These are phyloP conservation scores for Tetrahymena elliotti DNA, from an alignment of 73 alveolate species.

Conservation along the genomic window DNA sequence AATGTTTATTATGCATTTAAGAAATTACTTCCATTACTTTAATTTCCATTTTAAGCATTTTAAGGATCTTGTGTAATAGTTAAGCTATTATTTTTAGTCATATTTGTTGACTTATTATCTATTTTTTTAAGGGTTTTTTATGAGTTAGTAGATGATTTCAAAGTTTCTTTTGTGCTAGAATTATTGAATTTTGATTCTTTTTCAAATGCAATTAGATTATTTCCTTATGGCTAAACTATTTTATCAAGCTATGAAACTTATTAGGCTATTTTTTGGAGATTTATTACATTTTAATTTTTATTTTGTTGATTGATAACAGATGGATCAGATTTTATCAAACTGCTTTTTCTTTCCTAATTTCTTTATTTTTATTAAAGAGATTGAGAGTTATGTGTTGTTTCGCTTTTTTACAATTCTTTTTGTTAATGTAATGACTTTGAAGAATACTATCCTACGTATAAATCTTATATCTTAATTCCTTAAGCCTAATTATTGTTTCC, in stretches of 20 bases:
- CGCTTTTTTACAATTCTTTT: not conserved
- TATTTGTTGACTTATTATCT: not conserved
- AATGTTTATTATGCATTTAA: not conserved
- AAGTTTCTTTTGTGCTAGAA: not conserved
- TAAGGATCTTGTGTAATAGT: not conserved
- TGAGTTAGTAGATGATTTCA: not conserved
- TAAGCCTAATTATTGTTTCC: not conserved
- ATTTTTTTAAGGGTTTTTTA: too few species aligned
- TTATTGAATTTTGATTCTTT: not conserved
- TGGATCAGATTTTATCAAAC: not conserved
- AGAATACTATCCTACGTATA: not conserved
- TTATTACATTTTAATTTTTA: not conserved
- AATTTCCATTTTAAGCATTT: not conserved
- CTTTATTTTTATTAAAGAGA: not conserved
- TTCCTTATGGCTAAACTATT: not conserved
- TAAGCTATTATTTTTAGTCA: not conserved
- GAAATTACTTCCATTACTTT: too few species aligned
- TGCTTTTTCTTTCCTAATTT: not conserved
- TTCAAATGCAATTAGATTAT: not conserved
- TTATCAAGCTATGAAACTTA: not conserved
- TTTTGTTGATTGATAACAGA: not conserved
- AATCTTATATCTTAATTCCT: not conserved
- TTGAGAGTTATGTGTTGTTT: not conserved
- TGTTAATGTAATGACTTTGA: not conserved
- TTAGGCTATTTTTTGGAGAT: not conserved